Conservation (phyloP, 306 rosid species). For the Lotus japonicus region DNA sequence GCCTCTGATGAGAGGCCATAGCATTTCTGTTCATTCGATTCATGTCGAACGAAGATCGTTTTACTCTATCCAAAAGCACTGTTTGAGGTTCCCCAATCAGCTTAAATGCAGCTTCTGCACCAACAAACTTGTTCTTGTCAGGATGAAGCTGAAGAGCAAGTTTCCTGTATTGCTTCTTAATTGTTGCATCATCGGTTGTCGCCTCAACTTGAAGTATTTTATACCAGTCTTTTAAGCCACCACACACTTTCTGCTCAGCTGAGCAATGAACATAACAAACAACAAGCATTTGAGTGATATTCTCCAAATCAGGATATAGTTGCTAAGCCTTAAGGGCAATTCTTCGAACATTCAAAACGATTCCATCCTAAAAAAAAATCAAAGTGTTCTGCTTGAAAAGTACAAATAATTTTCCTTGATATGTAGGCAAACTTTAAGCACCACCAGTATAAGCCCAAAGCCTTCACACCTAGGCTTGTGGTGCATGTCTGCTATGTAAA, state of each 20-base stretch:
- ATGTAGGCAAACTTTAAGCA: too few species aligned
- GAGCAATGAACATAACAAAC: slow-evolving; percentile 88
- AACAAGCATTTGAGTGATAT: slow-evolving; percentile 68
- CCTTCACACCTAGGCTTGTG: too few species aligned
- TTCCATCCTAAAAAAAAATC: too few species aligned
- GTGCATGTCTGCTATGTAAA: background rate
- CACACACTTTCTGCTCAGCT: slow-evolving; percentile 49
- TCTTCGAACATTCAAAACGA: too few species aligned
- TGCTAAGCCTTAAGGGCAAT: slow-evolving; percentile 59
- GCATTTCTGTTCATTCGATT: slow-evolving; percentile 30
- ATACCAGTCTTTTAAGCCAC: slow-evolving; percentile 70
- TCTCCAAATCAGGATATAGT: slow-evolving; percentile 74
- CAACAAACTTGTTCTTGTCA: slow-evolving; percentile 87
- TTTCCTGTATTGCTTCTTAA: slow-evolving; percentile 85
- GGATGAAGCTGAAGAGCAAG: slow-evolving; percentile 95
- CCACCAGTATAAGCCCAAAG: too few species aligned
- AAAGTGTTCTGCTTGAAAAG: too few species aligned
- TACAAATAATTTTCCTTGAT: too few species aligned
- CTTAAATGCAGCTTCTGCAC: slow-evolving; percentile 97
- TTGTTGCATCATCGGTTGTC: slow-evolving; percentile 56
- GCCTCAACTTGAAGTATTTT: slow-evolving; percentile 73
- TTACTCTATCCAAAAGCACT: slow-evolving; percentile 67
- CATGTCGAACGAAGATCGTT: slow-evolving; percentile 56
- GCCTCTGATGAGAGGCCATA: slow-evolving; percentile 33
- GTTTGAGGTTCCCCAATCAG: slow-evolving; percentile 86